Evolutionary conservation across 768 basidiomycete genomes (phyloP), one percentile per base, ranked within the genome.

Genomic region (Terana coerulea): DNA sequence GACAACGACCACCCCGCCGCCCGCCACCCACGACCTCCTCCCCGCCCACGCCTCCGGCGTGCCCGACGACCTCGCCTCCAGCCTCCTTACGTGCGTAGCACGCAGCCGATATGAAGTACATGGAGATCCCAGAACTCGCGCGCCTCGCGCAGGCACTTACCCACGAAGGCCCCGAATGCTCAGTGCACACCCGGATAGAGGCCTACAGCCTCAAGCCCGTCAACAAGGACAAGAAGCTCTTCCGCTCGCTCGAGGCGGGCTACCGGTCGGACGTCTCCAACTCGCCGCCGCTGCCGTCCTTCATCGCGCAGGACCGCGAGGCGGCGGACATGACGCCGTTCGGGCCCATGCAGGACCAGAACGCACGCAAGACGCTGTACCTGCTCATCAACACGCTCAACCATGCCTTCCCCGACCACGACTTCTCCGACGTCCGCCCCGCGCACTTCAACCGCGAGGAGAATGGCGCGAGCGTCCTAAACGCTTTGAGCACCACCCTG

Each of bases 191-290:
- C 39, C 82, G 93, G 58, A 86, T 98, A 69, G 95, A 98, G 70
- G 95, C 92, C 0, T 99, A 98, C 76, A 91, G 88, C 64, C 94
- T 92, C 80, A 99, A 99, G 80, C 87, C 94, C 69, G 88, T 97
- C 69, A 90, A 91, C 60, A 87, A 90, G 63, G 97, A 99, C 78
- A 92, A 94, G 81, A 91, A 88, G 67, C 86, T 98, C 68, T 93
- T 93, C 79, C 92, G 90, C 65, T 76, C 84, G 9, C 85, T 98
- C 73, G 95, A 98, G 67, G 79, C 81, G 60, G 85, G 87, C 26
- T 93, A 98, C 74, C 76, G 82, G 53, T 84, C 87, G 57, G 87
- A 91, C 43, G 70, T 90, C 19, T 89, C 84, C 5, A 78, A 84
- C 64, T 94, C 91, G 2, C 90, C 91, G 0, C 92, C 93, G 4